phyloP scores from a whole-genome alignment of 2,329 filamentous ascomycete genomes.

The Dichotomopilus funicola region DNA sequence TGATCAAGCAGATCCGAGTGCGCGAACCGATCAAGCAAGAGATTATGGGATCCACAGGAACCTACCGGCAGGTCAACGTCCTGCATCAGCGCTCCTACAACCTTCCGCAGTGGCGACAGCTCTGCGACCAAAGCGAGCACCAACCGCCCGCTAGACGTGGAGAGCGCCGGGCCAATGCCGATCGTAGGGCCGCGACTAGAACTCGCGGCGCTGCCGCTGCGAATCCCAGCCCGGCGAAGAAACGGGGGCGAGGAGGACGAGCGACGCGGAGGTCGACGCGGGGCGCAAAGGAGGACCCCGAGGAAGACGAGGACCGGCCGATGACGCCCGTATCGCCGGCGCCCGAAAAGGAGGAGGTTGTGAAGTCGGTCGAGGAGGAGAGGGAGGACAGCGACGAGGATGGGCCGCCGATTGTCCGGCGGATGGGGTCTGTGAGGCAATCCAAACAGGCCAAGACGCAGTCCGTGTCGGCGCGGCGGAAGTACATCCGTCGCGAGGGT shows the following conservation, averaged over 20 bases:
- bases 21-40: conserved; percentile 98
- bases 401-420: conserved; percentile 34
- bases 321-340: conserved; percentile 54
- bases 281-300: conserved; percentile 33
- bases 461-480: conserved; percentile 78
- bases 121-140: conserved; percentile 92
- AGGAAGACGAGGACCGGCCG: conserved; percentile 43
- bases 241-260: conserved; percentile 22
- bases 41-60: conserved; percentile 91
- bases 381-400: conserved; percentile 43
- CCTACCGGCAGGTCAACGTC: conserved; percentile 95
- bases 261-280: conserved; percentile 21
- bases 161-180: conserved; percentile 61
- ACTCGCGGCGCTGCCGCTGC: conserved; percentile 31
- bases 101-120: conserved; percentile 86
- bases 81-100: conserved; percentile 96
- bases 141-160: conserved; percentile 89
- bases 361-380: conserved; percentile 44
- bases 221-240: conserved; percentile 35
- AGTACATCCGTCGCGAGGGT: conserved; percentile 74
- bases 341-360: conserved; percentile 32
- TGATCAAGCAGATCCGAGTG: conserved; percentile 85
- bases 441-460: conserved; percentile 53
- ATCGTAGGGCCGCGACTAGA: conserved; percentile 41
- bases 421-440: conserved; percentile 40